A percentile compares a stretch with the other conserved stretches of the same genome.
Evolutionary conservation across 2,329 filamentous ascomycete species (phyloP).

Genomic region (Microdochium nivale): DNA sequence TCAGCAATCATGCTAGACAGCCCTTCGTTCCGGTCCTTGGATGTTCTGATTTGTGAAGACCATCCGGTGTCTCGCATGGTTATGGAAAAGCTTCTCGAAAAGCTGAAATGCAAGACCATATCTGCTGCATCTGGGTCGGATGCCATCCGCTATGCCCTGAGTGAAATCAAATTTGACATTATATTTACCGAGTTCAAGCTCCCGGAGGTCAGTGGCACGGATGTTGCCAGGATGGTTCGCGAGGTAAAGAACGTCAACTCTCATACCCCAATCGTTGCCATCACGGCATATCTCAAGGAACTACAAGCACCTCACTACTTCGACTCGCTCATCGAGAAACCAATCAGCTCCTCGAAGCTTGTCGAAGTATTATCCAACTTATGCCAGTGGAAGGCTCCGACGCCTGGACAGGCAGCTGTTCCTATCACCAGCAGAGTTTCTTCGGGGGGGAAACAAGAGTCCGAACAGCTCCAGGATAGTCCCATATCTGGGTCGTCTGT

Average conservation of each 20-base stretch:
- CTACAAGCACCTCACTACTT: conserved; percentile 93
- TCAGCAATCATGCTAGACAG: conserved; percentile 85
- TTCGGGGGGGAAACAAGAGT: conserved; percentile 57
- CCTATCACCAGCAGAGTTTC: conserved; percentile 50
- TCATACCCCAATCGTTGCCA: conserved; percentile 89
- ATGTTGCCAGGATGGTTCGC: conserved; percentile 94
- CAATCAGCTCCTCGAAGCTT: conserved; percentile 84
- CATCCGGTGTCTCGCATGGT: conserved; percentile 94
- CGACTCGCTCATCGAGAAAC: conserved; percentile 91
- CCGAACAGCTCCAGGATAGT: conserved; percentile 63
- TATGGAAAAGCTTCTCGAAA: conserved; percentile 97
- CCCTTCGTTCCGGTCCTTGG: conserved; percentile 80
- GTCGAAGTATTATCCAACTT: conserved; percentile 79
- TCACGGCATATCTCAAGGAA: conserved; percentile 97
- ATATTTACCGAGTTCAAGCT: conserved; percentile 98
- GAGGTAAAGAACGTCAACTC: conserved; percentile 94
- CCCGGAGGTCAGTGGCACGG: conserved; percentile 87
- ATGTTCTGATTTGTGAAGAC: conserved; percentile 94
- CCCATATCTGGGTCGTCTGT: conserved; percentile 71
- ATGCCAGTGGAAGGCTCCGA: conserved; percentile 86
- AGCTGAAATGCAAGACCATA: conserved; percentile 88
- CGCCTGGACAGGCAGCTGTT: conserved; percentile 32
- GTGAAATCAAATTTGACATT: conserved; percentile 96
- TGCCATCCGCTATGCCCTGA: conserved; percentile 86
- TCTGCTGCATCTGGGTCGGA: conserved; percentile 85